A percentile compares a stretch with the other conserved stretches of the same genome.
These are phyloP conservation scores for Blumeria hordei DNA, from an alignment of 2,329 filamentous ascomycete genomes.

Conservation along the genomic window DNA sequence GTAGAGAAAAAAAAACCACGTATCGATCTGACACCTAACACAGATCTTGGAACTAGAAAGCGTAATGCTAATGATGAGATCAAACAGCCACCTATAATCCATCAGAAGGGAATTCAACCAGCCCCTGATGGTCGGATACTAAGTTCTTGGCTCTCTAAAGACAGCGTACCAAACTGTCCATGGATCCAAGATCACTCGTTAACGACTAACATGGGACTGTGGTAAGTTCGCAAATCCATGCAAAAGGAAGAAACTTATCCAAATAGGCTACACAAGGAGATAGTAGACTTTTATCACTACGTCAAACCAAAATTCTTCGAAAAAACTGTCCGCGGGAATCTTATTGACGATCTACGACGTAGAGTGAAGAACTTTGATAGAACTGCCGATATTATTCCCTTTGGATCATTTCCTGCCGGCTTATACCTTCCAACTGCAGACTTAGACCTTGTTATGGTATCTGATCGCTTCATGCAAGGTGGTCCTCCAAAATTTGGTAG, in stretches of 20 bases:
- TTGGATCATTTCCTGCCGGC: slow-evolving; percentile 86
- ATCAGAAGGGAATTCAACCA: slow-evolving; percentile 3
- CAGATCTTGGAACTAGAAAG: slow-evolving; percentile 41
- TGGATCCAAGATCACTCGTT: slow-evolving; percentile 38
- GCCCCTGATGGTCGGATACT: slow-evolving; percentile 14
- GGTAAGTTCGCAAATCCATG: slow-evolving; percentile 21
- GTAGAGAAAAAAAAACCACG: not conserved
- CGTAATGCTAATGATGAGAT: slow-evolving; percentile 48
- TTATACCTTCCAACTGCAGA: slow-evolving; percentile 56
- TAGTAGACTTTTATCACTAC: slow-evolving; percentile 70
- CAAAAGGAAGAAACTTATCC: not conserved
- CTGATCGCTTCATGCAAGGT: slow-evolving; percentile 29
- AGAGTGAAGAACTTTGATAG: slow-evolving; percentile 29
- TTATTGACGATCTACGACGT: slow-evolving; percentile 43
- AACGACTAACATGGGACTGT: slow-evolving; percentile 27
- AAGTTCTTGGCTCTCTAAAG: slow-evolving; percentile 18
- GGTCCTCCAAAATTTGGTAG: slow-evolving; percentile 21
- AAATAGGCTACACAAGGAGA: slow-evolving; percentile 62
- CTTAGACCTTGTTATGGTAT: slow-evolving; percentile 77
- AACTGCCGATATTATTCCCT: slow-evolving; percentile 42
- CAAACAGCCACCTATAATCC: slow-evolving; percentile 13
- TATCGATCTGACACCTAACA: slow-evolving; percentile 16
- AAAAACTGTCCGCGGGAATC: slow-evolving; percentile 42
- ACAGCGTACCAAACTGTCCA: slow-evolving; percentile 25
- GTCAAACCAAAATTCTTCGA: slow-evolving; percentile 60